These are phyloP conservation scores for Boeremia exigua DNA, from an alignment of 2,329 filamentous ascomycete species.

Conservation along the genomic window DNA sequence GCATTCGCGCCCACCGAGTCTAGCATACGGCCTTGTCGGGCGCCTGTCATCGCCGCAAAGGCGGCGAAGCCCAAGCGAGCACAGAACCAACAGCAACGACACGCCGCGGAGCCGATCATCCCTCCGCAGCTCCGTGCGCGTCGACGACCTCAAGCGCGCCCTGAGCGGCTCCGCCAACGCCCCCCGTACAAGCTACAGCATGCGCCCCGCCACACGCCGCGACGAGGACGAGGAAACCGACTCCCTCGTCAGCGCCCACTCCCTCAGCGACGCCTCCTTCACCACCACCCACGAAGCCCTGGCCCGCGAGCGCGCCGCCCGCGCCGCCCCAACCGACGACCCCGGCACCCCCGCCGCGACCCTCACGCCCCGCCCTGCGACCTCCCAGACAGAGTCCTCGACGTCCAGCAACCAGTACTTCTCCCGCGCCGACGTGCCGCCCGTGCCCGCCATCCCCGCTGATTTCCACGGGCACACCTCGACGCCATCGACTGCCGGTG, in stretches of 20 bases:
- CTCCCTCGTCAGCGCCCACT: constrained; percentile 74
- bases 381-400: constrained; percentile 15
- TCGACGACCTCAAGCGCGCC: constrained; percentile 56
- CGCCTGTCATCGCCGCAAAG: constrained; percentile 38
- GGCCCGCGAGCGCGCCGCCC: neutral
- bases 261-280: constrained; percentile 68
- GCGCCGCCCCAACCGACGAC: constrained; percentile 10
- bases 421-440: constrained; percentile 30
- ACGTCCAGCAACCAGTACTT: constrained; percentile 16
- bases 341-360: constrained; percentile 32
- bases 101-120: constrained; percentile 47
- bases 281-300: constrained; percentile 34
- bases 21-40: constrained; percentile 45
- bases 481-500: neutral
- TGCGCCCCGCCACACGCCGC: constrained; percentile 32
- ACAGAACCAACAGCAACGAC: constrained; percentile 26
- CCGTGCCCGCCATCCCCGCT: constrained; percentile 44
- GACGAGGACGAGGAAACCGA: constrained; percentile 58
- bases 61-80: constrained; percentile 29
- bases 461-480: constrained; percentile 30
- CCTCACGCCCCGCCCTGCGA: constrained; percentile 28
- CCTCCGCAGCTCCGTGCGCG: constrained; percentile 47
- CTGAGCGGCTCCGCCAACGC: constrained; percentile 46
- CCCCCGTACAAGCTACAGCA: constrained; percentile 41
- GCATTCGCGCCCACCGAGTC: constrained; percentile 40